A percentile compares a stretch with the other conserved stretches of the same genome.
These are phyloP conservation scores for Globisporangium orthogonon DNA, from an alignment of 352 stramenopile genomes.

Conservation along the genomic window DNA sequence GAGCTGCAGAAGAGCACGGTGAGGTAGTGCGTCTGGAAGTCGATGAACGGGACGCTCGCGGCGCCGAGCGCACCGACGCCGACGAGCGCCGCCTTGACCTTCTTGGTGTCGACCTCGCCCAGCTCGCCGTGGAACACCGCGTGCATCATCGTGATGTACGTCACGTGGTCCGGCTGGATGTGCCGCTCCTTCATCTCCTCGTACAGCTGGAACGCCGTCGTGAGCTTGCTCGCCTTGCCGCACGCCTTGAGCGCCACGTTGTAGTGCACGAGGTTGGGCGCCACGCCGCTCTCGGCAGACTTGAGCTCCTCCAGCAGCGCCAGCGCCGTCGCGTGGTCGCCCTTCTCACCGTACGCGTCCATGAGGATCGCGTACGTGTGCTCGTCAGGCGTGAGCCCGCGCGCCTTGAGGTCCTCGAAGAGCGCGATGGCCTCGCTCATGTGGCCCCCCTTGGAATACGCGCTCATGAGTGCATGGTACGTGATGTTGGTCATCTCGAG, in stretches of 20 bases:
- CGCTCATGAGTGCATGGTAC: slow-evolving; percentile 66
- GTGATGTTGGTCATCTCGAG: slow-evolving; percentile 64
- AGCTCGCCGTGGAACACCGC: slow-evolving; percentile 79
- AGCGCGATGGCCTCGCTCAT: slow-evolving; percentile 42
- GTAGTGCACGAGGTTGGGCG: slow-evolving; percentile 66
- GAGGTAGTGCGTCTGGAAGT: slow-evolving; percentile 69
- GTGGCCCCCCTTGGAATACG: slow-evolving; percentile 52
- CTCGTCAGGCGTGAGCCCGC: slow-evolving; percentile 39
- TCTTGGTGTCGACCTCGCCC: slow-evolving; percentile 51
- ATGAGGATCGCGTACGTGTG: slow-evolving; percentile 77
- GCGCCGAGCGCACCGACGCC: slow-evolving; percentile 49
- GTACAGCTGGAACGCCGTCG: slow-evolving; percentile 73
- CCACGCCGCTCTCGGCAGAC: slow-evolving; percentile 12
- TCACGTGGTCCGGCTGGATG: slow-evolving; percentile 65
- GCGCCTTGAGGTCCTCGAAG: slow-evolving; percentile 50
- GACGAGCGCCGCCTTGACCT: slow-evolving; percentile 56
- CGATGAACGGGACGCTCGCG: slow-evolving; percentile 58
- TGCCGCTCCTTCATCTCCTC: slow-evolving; percentile 78
- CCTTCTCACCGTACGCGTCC: slow-evolving; percentile 51
- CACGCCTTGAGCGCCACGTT: slow-evolving; percentile 75
- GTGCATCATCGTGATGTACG: slow-evolving; percentile 87
- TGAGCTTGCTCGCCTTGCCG: slow-evolving; percentile 63
- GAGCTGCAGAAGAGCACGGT: slow-evolving; percentile 69
- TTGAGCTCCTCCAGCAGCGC: slow-evolving; percentile 54
- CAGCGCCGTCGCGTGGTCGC: slow-evolving; percentile 47